Conservation (phyloP, 768 basidiomycete species). For the Amanita thiersii region DNA sequence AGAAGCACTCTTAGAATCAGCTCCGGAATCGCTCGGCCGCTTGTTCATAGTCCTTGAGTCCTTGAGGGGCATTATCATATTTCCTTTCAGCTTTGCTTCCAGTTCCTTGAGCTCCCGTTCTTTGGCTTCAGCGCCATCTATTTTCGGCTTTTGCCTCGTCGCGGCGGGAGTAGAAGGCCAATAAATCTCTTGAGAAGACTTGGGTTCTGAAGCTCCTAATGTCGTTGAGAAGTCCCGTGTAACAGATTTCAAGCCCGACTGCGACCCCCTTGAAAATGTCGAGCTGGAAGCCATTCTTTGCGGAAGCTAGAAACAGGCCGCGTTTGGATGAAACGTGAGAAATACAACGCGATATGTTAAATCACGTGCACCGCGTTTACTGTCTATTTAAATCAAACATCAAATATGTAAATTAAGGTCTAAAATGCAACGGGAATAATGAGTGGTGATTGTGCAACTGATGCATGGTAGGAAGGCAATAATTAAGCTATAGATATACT, state of each 20-base stretch:
- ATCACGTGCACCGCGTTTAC: no score
- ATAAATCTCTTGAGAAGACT: conserved; percentile 33
- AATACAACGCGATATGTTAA: conserved; percentile 2
- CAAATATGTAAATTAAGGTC: conserved; percentile 4
- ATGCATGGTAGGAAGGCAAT: conserved; percentile 9
- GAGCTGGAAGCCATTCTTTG: not conserved
- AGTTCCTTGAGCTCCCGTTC: conserved; percentile 17
- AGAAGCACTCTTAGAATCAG: conserved; percentile 13
- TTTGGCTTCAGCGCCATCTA: not conserved
- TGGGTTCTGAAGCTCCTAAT: conserved; percentile 15
- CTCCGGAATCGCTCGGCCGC: conserved; percentile 22
- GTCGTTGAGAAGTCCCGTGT: conserved; percentile 55
- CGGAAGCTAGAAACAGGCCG: conserved; percentile 3
- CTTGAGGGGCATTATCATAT: conserved; percentile 18
- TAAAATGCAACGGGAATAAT: conserved; percentile 10
- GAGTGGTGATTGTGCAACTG: conserved; percentile 20
- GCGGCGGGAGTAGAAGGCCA: conserved; percentile 32
- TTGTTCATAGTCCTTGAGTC: conserved; percentile 28
- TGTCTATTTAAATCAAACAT: conserved; percentile 8
- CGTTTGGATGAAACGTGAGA: not conserved
- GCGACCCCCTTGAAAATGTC: conserved; percentile 17
- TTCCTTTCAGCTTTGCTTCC: conserved; percentile 36
- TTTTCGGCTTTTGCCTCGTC: not conserved
- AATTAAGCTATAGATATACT: conserved; percentile 34
- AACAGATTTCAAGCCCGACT: conserved; percentile 55